These are phyloP conservation scores for Alectoria sarmentosa DNA, from an alignment of 495 filamentous ascomycete genomes.

Conservation along the genomic window DNA sequence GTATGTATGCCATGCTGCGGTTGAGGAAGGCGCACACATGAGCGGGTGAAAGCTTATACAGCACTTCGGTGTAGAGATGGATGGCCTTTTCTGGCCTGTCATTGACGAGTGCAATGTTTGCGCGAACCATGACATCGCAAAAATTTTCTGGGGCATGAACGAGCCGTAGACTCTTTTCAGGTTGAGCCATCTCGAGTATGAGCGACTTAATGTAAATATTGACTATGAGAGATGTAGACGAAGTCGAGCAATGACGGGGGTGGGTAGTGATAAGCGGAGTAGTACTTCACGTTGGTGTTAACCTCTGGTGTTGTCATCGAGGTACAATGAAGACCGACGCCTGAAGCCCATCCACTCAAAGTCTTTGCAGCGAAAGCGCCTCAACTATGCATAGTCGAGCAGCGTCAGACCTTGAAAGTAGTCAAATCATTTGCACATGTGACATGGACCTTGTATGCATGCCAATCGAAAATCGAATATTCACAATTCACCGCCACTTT, in stretches of 20 bases:
- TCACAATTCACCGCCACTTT: neutral
- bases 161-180: no score
- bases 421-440: neutral
- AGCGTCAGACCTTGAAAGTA: neutral
- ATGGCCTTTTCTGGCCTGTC: slow-evolving; percentile 18
- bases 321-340: neutral
- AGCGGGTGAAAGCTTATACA: slow-evolving; percentile 23
- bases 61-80: slow-evolving; percentile 26
- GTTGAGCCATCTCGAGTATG: neutral
- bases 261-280: neutral
- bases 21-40: slow-evolving; percentile 31
- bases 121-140: slow-evolving; percentile 13
- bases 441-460: no score
- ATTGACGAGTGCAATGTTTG: slow-evolving; percentile 19
- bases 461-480: no score
- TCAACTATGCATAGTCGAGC: neutral
- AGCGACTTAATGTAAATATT: neutral
- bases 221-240: no score
- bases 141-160: neutral
- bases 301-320: neutral
- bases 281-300: neutral
- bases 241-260: neutral
- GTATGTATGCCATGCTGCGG: slow-evolving; percentile 29
- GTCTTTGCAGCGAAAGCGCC: neutral
- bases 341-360: neutral